Evolutionary conservation across 2,329 filamentous ascomycete genomes (phyloP).

Genomic region (Aspergillus sergii): DNA sequence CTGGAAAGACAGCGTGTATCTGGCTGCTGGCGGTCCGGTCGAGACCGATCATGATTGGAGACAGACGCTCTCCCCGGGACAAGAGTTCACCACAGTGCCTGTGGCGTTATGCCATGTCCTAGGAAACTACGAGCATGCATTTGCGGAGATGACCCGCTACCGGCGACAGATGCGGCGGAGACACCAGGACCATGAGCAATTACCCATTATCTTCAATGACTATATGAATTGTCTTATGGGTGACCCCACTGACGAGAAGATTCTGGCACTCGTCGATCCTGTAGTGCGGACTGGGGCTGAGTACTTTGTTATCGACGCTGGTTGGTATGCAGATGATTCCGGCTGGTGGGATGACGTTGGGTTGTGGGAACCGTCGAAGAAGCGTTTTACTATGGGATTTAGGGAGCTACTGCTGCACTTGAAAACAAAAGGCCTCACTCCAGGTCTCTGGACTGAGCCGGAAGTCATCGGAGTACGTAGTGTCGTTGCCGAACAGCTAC

Average conservation of each 20-base stretch:
- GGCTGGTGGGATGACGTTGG: slow-evolving; percentile 44
- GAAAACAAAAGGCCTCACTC: slow-evolving; percentile 26
- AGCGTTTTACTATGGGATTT: slow-evolving; percentile 37
- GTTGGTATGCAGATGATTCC: slow-evolving; percentile 42
- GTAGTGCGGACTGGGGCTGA: slow-evolving; percentile 33
- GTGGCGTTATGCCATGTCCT: slow-evolving; percentile 27
- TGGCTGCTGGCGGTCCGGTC: slow-evolving; percentile 31
- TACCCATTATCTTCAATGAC: slow-evolving; percentile 43
- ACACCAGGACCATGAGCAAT: slow-evolving; percentile 31
- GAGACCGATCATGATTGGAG: slow-evolving; percentile 33
- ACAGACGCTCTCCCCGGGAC: slow-evolving; percentile 24
- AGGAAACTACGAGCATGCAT: slow-evolving; percentile 26
- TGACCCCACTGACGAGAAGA: slow-evolving; percentile 38
- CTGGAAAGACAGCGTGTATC: slow-evolving; percentile 35
- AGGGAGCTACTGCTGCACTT: slow-evolving; percentile 29
- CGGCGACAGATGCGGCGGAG: slow-evolving; percentile 31
- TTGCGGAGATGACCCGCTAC: slow-evolving; percentile 32
- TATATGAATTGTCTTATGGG: slow-evolving; percentile 47
- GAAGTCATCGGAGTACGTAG: slow-evolving; percentile 39
- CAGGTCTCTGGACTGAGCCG: slow-evolving; percentile 41
- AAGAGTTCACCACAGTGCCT: slow-evolving; percentile 27
- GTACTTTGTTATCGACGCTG: slow-evolving; percentile 42
- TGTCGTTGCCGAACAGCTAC: slow-evolving; percentile 26
- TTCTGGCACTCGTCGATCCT: slow-evolving; percentile 32
- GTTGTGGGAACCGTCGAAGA: slow-evolving; percentile 35